A percentile compares a stretch with the other conserved stretches of the same genome.
phyloP scores from a whole-genome alignment of 192 early-diverging fungal genomes.

The Spizellomyces sp. region DNA sequence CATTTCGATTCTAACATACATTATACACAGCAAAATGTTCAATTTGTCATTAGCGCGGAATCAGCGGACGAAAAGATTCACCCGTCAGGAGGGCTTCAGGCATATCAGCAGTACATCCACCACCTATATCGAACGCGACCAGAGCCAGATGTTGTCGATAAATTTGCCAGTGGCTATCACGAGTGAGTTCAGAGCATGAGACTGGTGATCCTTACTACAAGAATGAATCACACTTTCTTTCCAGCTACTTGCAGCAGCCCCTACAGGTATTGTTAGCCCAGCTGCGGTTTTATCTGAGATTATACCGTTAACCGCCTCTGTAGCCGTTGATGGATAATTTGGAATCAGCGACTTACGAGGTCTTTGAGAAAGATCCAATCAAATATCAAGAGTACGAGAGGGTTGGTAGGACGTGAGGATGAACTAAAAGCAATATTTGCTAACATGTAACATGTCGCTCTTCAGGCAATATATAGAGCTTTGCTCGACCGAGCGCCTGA shows the following conservation, averaged over 20 bases:
- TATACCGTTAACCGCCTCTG: constrained; percentile 75
- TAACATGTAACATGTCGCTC: background rate
- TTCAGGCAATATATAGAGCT: constrained; percentile 21
- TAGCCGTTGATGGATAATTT: constrained; percentile 96
- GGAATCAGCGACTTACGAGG: constrained; percentile 91
- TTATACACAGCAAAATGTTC: constrained; percentile 23
- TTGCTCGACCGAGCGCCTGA: constrained; percentile 41
- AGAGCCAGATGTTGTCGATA: constrained; percentile 61
- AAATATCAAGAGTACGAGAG: constrained; percentile 93
- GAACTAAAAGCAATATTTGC: background rate
- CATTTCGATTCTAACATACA: background rate
- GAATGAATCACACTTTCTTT: background rate
- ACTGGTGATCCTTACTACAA: background rate
- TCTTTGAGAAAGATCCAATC: constrained; percentile 92
- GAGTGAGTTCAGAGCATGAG: constrained; percentile 61
- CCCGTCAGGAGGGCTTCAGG: constrained; percentile 43
- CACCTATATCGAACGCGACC: constrained; percentile 70
- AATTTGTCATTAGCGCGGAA: constrained; percentile 44
- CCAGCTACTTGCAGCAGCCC: constrained; percentile 32
- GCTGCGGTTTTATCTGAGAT: constrained; percentile 14
- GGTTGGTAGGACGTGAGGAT: constrained; percentile 29
- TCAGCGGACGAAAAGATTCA: constrained; percentile 32
- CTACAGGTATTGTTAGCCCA: constrained; percentile 37
- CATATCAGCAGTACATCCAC: constrained; percentile 80
- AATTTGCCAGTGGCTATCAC: constrained; percentile 83